Base-by-base conservation (phyloP, 495 filamentous ascomycete genomes). In the Talaromyces thailandensis region DNA sequence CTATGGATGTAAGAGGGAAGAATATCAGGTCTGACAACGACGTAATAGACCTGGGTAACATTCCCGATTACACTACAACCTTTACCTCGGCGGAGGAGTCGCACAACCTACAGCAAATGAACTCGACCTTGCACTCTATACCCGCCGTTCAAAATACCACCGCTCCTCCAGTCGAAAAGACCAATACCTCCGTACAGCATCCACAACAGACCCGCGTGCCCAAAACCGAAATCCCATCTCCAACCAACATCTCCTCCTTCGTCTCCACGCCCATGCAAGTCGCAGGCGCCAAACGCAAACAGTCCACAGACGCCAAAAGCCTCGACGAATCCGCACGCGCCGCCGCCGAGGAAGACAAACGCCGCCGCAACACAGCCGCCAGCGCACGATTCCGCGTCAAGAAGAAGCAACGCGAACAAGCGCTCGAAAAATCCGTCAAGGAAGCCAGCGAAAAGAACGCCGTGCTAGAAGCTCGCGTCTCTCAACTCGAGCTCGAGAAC, bases 331-430 rank as follows among this genome's bases (percentile, higher is more conserved):
- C 68, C 75, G 84, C 64, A 82, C 92, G 91, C 35, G 66, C 86
- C 14, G 92, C 91, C 16, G 93, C 94, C 31, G 94, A 98, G 75
- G 94, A 98, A 78, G 94, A 98, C 74, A 97, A 97, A 73, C 90
- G 94, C 11, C 87, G 93, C 52, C 89, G 94, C 64, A 98, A 98
- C 75, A 98, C 94, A 1, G 94, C 94, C 37, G 94, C 94, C 48
- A 89, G 85, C 56, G 94, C 94, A 23, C 89, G 94, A 60, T 98
- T 98, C 84, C 89, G 94, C 62, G 86, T 96, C 69, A 98, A 98
- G 85, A 98, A 98, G 90, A 98, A 98, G 84, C 91, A 96, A 76
- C 90, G 94, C 60, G 94, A 98, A 78, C 90, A 94, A 71, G 88
- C 89, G 3, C 88, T 98, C 63, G 94, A 98, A 78, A 87, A 87